These are phyloP conservation scores for Limnomonas spitsbergensis DNA, from an alignment of 139 green algal species.

Conservation along the genomic window DNA sequence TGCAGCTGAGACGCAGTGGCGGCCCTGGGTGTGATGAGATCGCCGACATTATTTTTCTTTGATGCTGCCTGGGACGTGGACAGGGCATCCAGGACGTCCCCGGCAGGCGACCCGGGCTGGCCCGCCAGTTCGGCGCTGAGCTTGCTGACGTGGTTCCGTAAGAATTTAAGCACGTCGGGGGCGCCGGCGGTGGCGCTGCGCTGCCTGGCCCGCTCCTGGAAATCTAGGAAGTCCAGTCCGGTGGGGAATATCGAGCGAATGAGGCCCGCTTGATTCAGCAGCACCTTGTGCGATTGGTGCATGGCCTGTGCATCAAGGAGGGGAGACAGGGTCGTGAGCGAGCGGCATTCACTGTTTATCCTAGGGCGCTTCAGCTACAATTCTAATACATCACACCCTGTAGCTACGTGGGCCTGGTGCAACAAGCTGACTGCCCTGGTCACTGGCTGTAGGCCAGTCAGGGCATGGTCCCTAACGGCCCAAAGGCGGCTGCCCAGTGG, in stretches of 20 bases:
- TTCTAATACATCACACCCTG: too few relatives aligned
- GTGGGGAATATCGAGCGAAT: constrained; percentile 19
- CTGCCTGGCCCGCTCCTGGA: constrained; percentile 15
- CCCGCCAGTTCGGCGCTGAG: constrained; percentile 20
- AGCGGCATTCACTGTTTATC: neutral
- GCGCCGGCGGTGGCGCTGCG: constrained; percentile 21
- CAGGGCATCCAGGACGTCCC: neutral
- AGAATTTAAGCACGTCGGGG: constrained; percentile 29
- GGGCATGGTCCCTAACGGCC: too few relatives aligned
- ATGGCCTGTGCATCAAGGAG: constrained; percentile 9
- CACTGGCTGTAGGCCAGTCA: too few relatives aligned
- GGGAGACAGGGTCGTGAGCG: neutral
- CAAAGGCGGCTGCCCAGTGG: too few relatives aligned
- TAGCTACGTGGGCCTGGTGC: too few relatives aligned
- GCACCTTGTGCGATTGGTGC: constrained; percentile 27
- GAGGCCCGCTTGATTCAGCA: constrained; percentile 15
- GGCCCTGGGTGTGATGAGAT: too few relatives aligned
- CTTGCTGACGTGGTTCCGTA: constrained; percentile 28
- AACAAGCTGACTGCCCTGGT: too few relatives aligned
- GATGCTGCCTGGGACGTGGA: too few relatives aligned
- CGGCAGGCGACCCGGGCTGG: constrained; percentile 7
- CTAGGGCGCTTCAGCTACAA: too few relatives aligned
- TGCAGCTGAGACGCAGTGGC: neutral
- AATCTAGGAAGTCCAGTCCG: neutral
- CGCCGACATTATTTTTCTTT: neutral